Conservation (phyloP, 2,329 filamentous ascomycete genomes). For the Ascochyta fabae region DNA sequence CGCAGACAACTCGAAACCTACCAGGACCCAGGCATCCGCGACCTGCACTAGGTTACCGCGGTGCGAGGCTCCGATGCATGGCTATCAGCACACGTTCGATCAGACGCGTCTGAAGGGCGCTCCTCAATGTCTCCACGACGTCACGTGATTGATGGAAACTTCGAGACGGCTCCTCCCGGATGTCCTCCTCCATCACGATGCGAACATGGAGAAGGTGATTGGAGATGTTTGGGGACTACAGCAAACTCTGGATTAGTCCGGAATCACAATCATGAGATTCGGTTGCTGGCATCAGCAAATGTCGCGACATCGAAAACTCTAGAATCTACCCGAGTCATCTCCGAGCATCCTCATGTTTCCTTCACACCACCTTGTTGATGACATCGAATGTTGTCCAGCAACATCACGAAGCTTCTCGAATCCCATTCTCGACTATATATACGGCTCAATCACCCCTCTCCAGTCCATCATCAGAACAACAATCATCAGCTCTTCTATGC, state of each 20-base stretch:
- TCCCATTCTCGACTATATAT: slow-evolving; percentile 38
- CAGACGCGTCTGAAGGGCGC: neutral
- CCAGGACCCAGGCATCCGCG: slow-evolving; percentile 78
- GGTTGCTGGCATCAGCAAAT: slow-evolving; percentile 11
- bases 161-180: neutral
- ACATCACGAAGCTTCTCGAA: slow-evolving; percentile 39
- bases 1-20: slow-evolving; percentile 82
- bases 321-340: slow-evolving; percentile 32
- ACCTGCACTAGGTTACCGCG: slow-evolving; percentile 47
- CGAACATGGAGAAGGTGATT: neutral
- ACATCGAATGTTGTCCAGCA: slow-evolving; percentile 12
- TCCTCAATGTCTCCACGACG: neutral
- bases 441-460: slow-evolving; percentile 9
- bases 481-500: slow-evolving; percentile 41
- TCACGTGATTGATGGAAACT: slow-evolving; percentile 25
- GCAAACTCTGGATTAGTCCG: neutral
- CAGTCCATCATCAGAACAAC: slow-evolving; percentile 34
- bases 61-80: slow-evolving; percentile 9
- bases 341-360: slow-evolving; percentile 29
- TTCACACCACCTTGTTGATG: slow-evolving; percentile 18
- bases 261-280: neutral
- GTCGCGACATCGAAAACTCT: slow-evolving; percentile 26
- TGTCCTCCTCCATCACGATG: neutral
- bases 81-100: neutral
- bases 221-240: slow-evolving; percentile 2